Conservation (phyloP, 2,329 filamentous ascomycete genomes). For the Hymenoscyphus salicellus region DNA sequence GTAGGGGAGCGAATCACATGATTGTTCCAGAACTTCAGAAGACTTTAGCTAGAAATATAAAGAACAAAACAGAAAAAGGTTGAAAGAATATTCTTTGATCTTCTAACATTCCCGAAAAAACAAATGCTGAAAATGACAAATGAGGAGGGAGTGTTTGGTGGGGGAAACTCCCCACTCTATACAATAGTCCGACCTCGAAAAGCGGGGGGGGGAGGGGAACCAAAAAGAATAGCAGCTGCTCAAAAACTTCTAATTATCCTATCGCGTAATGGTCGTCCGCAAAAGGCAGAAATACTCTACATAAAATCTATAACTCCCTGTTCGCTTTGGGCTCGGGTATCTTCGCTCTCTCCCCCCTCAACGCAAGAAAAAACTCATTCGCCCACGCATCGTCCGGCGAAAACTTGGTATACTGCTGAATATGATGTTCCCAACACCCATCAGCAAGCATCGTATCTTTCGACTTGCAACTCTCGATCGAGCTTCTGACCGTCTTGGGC, state of each 20-base stretch:
- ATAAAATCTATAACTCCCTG: background rate
- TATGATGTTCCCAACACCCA: conserved; percentile 58
- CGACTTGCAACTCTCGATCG: conserved; percentile 38
- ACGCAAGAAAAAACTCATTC: conserved; percentile 27
- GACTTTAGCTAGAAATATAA: too few species aligned
- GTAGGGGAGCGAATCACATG: too few species aligned
- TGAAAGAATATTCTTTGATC: too few species aligned
- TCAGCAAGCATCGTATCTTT: conserved; percentile 42
- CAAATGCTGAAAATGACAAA: too few species aligned
- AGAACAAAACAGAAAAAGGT: too few species aligned
- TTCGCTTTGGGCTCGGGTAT: background rate
- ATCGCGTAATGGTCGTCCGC: background rate
- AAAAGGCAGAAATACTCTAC: background rate
- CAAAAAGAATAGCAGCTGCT: too few species aligned
- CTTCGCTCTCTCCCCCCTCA: conserved; percentile 22
- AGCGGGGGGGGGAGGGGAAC: too few species aligned
- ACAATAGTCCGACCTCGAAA: too few species aligned
- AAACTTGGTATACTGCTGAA: conserved; percentile 33
- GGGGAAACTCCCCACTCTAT: too few species aligned
- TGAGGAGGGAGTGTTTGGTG: too few species aligned
- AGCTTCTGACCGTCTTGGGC: conserved; percentile 43
- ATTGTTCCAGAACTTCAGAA: too few species aligned
- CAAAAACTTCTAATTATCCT: background rate
- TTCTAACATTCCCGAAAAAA: too few species aligned
- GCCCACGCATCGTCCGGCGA: conserved; percentile 24